Percentiles rank a stretch among this genome's conserved stretches.
phyloP scores from a whole-genome alignment of 345 rosid genomes.

The Rhodamnia argentea region DNA sequence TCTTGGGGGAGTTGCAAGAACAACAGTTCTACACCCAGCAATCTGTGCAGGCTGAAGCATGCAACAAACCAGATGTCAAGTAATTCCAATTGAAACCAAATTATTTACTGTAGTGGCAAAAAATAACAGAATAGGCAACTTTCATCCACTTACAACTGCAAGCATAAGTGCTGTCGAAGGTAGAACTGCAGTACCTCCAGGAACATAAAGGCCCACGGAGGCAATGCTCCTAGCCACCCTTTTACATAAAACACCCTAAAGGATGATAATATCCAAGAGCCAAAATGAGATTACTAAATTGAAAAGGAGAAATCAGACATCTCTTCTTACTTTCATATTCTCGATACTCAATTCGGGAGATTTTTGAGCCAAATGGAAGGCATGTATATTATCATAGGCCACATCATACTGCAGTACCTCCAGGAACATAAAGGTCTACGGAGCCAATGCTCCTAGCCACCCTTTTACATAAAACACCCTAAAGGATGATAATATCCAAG shows the following conservation, averaged over 20 bases:
- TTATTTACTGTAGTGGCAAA: neutral
- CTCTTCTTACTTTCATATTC: slow-evolving; percentile 63
- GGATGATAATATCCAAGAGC: neutral
- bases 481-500: neutral
- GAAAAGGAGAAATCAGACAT: neutral
- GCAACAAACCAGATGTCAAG: slow-evolving; percentile 7
- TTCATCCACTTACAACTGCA: slow-evolving; percentile 50
- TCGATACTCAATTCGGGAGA: slow-evolving; percentile 52
- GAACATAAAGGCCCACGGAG: slow-evolving; percentile 93
- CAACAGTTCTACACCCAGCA: slow-evolving; percentile 83
- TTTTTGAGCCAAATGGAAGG: slow-evolving; percentile 86
- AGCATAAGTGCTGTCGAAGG: slow-evolving; percentile 97
- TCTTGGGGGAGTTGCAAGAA: slow-evolving; percentile 84
- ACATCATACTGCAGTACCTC: slow-evolving; percentile 95
- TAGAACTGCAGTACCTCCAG: slow-evolving; percentile 90
- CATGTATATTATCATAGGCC: slow-evolving; percentile 72
- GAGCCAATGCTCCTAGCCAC: slow-evolving; percentile 82
- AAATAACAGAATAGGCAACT: neutral
- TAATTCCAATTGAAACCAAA: neutral
- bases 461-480: slow-evolving; percentile 91
- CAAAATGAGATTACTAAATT: neutral
- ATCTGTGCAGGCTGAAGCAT: slow-evolving; percentile 75
- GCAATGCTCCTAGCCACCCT: slow-evolving; percentile 78
- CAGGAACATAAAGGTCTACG: slow-evolving; percentile 93
- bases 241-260: slow-evolving; percentile 85